Base-by-base conservation (phyloP, 1,284 basidiomycete species). In the Ustilago trichophora region DNA sequence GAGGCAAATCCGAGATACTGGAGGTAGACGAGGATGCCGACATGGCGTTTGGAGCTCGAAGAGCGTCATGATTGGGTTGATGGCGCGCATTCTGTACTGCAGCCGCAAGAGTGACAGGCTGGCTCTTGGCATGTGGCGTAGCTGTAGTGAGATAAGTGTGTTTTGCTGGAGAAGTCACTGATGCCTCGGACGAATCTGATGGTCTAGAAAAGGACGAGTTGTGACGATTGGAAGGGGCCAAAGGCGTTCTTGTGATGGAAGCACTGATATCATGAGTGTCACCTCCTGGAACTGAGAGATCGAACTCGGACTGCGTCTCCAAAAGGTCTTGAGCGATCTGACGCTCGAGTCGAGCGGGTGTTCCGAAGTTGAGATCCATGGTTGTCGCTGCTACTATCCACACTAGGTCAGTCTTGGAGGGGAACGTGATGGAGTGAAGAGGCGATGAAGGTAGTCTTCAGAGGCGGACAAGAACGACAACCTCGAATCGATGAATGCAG, bases 331-430 rank as follows among this genome's bases (percentile, higher is more conserved):
- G 67, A 19, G 67, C 67, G 18, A 70, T 70, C 43, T 70, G 67
- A 34, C 67, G 62, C 67, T 70, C 67, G 6, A 70, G 57, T 18
- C 67, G 60, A 49, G 67, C 62, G 6, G 67, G 67, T 9, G 67
- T 70, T 15, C 62, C 67, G 29, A 70, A 70, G 47, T 70, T 32
- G 31, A 70, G 49, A 37, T 70, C 56, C 67, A 70, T 70, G n/a
- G n/a, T 56, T 26, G 25, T 4, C 16, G 38, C 27, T 35, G 2
- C 9, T 15, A 13, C 26, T n/a, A 29, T 13, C 27, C 27, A 7
- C 8, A 29, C 27, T 29, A 29, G 27, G 7, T 13, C 13, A 42
- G n/a, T 15, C 2, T 16, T 9, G n/a, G 37, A 42, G 10, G 21
- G 21, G 24, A 25, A 24, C 15, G 11, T 34, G 8, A 37, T n/a